Base-by-base conservation (phyloP, 2,329 filamentous ascomycete genomes). In the Fusarium sp. region DNA sequence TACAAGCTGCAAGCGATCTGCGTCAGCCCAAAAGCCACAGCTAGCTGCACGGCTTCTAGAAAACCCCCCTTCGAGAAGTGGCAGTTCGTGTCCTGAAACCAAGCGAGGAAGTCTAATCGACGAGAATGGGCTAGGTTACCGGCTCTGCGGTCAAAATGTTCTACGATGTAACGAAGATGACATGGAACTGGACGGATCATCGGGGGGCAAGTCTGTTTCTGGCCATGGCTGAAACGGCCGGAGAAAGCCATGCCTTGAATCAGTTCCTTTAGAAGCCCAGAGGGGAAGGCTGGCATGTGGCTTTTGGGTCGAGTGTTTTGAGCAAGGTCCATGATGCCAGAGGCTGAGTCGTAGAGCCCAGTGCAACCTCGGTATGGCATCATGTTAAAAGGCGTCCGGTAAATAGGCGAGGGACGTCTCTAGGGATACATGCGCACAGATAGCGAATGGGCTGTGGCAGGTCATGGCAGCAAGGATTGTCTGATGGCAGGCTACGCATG, bases 171-270 rank as follows among this genome's bases (percentile, higher is more conserved):
- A 69, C 62, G 42, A 47, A 47, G 42, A 27, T 16, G 65, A 71
- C 67, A 68, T 65, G 71, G 70, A 45, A 45, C 20, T 45, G 40
- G 58, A 47, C 42, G 42, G 42, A 14, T 27, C 22, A 27, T 47
- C 50, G 71, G 71, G 71, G 71, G 52, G 61, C 50, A 66, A 42
- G 57, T 69, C 71, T 74, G 69, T 70, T 74, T 72, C 68, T 74
- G 72, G 72, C 62, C 59, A 74, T 73, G 65, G 72, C 72, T 73
- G 72, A 74, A 74, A 74, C 65, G 68, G 60, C 64, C 42, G 57
- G 56, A 61, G 54, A 47, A 61, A 45, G 66, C 70, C 42, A 70
- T 60, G 58, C 35, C 42, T 11, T 36, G 42, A 63, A 38, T 29
- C 31, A 63, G 40, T 50, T 22, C 45, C 22, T 31, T 27, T 13